Percentiles rank a stretch among this genome's conserved stretches.
Evolutionary conservation across 2,329 filamentous ascomycete species (phyloP).

Genomic region (Fusarium nodosum): DNA sequence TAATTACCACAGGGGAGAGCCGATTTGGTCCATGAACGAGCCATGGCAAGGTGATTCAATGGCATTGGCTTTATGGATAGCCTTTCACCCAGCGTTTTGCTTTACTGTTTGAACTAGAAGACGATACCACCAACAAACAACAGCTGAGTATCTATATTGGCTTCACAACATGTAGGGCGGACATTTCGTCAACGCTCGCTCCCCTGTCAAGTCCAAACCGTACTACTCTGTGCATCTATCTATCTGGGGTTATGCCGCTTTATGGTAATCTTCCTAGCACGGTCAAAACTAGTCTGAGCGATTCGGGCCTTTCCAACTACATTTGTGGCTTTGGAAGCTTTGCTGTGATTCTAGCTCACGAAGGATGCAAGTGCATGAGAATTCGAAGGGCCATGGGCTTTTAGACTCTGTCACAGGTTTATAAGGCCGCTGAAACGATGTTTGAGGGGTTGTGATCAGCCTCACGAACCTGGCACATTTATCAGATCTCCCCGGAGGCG

Average conservation of each 20-base stretch:
- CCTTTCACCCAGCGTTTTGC: not conserved
- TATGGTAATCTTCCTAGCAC: constrained; percentile 8
- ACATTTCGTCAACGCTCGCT: constrained; percentile 17
- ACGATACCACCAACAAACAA: constrained; percentile 4
- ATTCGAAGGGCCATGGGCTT: constrained; percentile 4
- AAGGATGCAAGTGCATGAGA: not conserved
- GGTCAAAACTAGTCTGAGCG: constrained; percentile 4
- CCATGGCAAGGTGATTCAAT: constrained; percentile 1
- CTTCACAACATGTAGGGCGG: constrained; percentile 25
- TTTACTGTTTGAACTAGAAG: constrained; percentile 21
- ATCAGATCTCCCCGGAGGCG: not conserved
- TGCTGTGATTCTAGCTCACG: constrained; percentile 12
- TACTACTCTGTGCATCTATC: constrained; percentile 10
- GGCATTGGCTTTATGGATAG: not conserved
- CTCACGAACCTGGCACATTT: not conserved
- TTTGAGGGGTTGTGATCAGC: not conserved
- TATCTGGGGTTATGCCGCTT: constrained; percentile 1
- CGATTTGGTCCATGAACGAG: constrained; percentile 17
- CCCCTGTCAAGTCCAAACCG: constrained; percentile 29
- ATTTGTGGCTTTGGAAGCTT: constrained; percentile 1
- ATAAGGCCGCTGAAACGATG: not conserved
- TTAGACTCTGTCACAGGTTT: not conserved
- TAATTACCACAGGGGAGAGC: constrained; percentile 17
- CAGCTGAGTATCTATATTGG: not conserved
- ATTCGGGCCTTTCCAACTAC: constrained; percentile 12